phyloP scores from a whole-genome alignment of 2,329 filamentous ascomycete genomes.

The Paracorniculantispora psalliotae region DNA sequence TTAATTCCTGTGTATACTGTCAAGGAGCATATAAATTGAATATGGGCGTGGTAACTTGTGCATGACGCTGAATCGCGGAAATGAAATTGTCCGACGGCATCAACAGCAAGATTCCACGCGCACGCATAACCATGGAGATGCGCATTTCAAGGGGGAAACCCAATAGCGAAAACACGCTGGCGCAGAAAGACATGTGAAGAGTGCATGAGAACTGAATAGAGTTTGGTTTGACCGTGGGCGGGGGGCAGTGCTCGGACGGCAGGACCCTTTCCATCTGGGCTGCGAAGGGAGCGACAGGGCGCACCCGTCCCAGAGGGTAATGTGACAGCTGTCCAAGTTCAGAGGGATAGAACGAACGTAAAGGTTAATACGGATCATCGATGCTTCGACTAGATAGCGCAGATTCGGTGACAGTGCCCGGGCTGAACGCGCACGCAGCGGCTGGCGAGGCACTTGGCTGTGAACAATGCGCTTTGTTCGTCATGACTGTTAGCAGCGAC shows the following conservation, averaged over 20 bases:
- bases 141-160: not conserved
- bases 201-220: not conserved
- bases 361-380: not conserved
- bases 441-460: not conserved
- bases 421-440: not conserved
- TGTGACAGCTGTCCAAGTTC: not conserved
- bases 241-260: not conserved
- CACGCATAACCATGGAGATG: not conserved
- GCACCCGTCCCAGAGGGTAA: not conserved
- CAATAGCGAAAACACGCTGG: not conserved
- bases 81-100: not conserved
- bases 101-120: not conserved
- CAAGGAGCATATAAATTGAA: no score
- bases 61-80: not conserved
- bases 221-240: not conserved
- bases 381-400: not conserved
- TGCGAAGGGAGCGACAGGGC: not conserved
- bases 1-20: no score
- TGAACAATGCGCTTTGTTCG: not conserved
- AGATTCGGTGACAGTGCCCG: not conserved
- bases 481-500: no score
- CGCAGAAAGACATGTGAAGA: not conserved
- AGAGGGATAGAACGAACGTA: not conserved
- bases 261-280: not conserved
- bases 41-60: no score